Percentiles rank a stretch among this genome's conserved stretches.
Conservation (phyloP, 768 basidiomycete species). For the Phaeolepiota aurea region DNA sequence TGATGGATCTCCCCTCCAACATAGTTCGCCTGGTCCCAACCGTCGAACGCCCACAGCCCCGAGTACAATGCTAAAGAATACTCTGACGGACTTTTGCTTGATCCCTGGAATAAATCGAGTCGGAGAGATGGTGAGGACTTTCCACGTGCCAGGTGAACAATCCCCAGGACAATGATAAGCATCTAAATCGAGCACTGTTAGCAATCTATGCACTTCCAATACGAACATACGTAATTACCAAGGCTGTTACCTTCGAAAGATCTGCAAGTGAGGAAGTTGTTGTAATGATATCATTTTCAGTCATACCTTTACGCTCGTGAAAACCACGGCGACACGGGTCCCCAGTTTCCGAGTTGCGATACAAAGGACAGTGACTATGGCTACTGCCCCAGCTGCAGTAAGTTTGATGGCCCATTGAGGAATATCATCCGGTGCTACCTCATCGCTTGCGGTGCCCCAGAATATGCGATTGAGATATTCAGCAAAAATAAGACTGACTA, state of each 20-base stretch:
- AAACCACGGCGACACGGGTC: conserved; percentile 74
- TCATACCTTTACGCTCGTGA: conserved; percentile 77
- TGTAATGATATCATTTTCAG: neutral
- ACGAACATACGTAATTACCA: conserved; percentile 36
- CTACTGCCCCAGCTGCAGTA: conserved; percentile 67
- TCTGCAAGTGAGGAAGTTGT: neutral
- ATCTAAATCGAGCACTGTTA: conserved; percentile 28
- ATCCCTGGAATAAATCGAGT: conserved; percentile 61
- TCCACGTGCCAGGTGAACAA: conserved; percentile 69
- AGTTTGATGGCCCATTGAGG: conserved; percentile 91
- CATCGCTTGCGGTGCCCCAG: conserved; percentile 63
- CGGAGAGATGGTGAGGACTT: conserved; percentile 60
- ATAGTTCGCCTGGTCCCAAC: conserved; percentile 92
- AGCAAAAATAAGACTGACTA: conserved; percentile 82
- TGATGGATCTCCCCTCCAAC: conserved; percentile 84
- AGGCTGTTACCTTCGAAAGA: conserved; percentile 43
- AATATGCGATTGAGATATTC: conserved; percentile 91
- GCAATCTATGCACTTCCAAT: neutral
- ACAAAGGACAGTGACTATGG: conserved; percentile 70
- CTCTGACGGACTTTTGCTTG: conserved; percentile 70
- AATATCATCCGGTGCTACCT: conserved; percentile 68
- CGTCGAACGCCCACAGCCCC: conserved; percentile 92
- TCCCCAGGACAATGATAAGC: conserved; percentile 68
- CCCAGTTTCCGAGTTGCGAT: conserved; percentile 72
- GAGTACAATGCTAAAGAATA: conserved; percentile 95